Evolutionary conservation across 441 rosid genomes (phyloP).

Genomic region (Raphanus hybrid): DNA sequence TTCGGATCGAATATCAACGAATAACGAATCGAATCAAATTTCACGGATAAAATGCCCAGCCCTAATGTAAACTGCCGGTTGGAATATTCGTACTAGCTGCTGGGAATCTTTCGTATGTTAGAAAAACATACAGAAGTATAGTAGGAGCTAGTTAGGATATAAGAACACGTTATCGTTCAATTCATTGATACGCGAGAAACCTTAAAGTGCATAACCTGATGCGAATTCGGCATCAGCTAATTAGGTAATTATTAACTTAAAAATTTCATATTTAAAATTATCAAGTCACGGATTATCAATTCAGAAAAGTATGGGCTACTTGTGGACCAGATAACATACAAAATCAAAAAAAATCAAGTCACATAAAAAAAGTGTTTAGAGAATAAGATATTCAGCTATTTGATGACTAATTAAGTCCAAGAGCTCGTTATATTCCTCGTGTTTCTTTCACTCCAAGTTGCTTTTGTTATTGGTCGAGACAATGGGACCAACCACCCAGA

Average conservation of each 20-base stretch:
- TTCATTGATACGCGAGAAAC: not conserved
- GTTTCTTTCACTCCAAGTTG: slow-evolving; percentile 37
- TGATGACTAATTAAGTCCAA: slow-evolving; percentile 10
- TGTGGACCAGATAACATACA: slow-evolving; percentile 29
- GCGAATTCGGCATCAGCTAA: not conserved
- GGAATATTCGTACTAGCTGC: not conserved
- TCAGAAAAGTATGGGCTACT: slow-evolving; percentile 14
- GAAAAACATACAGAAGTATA: not conserved
- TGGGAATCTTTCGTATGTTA: too few species aligned
- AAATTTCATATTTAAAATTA: not conserved
- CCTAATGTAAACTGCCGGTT: not conserved
- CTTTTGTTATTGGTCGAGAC: slow-evolving; percentile 39
- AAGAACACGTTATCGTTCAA: not conserved
- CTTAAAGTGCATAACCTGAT: not conserved
- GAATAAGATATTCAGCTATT: not conserved
- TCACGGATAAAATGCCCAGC: too few species aligned
- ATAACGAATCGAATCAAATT: too few species aligned
- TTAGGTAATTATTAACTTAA: slow-evolving; percentile 1
- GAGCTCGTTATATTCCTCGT: slow-evolving; percentile 5
- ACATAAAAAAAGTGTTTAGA: not conserved
- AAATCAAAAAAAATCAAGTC: slow-evolving; percentile 16
- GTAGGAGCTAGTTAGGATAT: not conserved
- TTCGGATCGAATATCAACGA: too few species aligned
- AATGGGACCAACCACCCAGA: not conserved
- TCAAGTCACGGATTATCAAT: slow-evolving; percentile 15